phyloP scores from a whole-genome alignment of 768 basidiomycete species.

The Termitomyces sp. region DNA sequence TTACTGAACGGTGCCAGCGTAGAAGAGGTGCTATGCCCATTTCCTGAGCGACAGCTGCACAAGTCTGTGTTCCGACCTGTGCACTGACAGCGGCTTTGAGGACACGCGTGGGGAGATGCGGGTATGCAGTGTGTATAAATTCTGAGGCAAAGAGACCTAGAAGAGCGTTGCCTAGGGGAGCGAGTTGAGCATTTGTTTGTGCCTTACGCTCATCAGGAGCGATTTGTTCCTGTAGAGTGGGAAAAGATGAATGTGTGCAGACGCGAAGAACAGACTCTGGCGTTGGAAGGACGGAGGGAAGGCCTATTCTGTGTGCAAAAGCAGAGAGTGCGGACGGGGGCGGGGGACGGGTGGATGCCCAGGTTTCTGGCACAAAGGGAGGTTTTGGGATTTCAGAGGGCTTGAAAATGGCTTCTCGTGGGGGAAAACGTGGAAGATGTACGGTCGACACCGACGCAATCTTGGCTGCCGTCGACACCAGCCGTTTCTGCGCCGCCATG shows the following conservation, averaged over 20 bases:
- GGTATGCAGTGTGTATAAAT: conserved; percentile 73
- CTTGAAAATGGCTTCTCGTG: conserved; percentile 42
- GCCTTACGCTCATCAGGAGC: conserved; percentile 49
- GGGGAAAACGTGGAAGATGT: conserved; percentile 53
- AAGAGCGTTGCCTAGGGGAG: conserved; percentile 77
- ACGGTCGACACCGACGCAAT: conserved; percentile 50
- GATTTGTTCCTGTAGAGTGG: conserved; percentile 48
- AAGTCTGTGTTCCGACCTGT: conserved; percentile 82
- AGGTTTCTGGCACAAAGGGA: conserved; percentile 58
- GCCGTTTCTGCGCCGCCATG: conserved; percentile 58
- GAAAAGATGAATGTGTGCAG: conserved; percentile 75
- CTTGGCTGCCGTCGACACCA: conserved; percentile 22
- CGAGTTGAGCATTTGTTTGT: conserved; percentile 69
- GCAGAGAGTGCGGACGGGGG: conserved; percentile 67
- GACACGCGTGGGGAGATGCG: conserved; percentile 87
- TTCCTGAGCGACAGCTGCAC: conserved; percentile 80
- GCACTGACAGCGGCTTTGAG: conserved; percentile 89
- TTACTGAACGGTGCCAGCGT: conserved; percentile 76
- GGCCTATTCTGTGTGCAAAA: conserved; percentile 72
- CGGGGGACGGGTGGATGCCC: conserved; percentile 69
- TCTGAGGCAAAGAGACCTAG: conserved; percentile 90
- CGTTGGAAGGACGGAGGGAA: conserved; percentile 48
- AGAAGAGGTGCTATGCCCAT: conserved; percentile 74
- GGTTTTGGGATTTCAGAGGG: conserved; percentile 25
- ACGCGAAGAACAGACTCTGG: conserved; percentile 59